Percentiles rank a stretch among this genome's conserved stretches.
phyloP scores from a whole-genome alignment of 306 rosid genomes.

The peach (Prunus persica) region DNA sequence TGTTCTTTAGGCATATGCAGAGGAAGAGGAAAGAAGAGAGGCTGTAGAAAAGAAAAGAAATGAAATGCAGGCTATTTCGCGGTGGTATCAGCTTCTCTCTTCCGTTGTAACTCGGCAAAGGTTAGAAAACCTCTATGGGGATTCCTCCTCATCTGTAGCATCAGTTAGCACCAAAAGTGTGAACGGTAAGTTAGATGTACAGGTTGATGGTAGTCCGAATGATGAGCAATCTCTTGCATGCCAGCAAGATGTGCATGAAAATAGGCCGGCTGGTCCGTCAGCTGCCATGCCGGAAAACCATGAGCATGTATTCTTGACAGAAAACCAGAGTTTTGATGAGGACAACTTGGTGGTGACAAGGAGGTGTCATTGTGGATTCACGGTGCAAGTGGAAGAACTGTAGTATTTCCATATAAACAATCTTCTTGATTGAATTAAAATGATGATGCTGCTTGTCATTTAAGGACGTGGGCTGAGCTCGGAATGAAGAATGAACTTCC shows the following conservation, averaged over 20 bases:
- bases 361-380: constrained; percentile 78
- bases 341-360: constrained; percentile 54
- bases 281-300: constrained; percentile 39
- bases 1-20: constrained; percentile 61
- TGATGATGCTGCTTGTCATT: constrained; percentile 15
- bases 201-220: constrained; percentile 25
- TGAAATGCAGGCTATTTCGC: constrained; percentile 63
- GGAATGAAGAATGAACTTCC: background rate
- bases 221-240: constrained; percentile 26
- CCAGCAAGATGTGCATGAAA: constrained; percentile 18
- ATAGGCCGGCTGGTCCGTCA: constrained; percentile 23
- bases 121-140: constrained; percentile 60
- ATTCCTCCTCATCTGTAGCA: constrained; percentile 31
- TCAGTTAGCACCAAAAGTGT: constrained; percentile 18
- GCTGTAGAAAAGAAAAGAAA: constrained; percentile 70
- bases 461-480: background rate
- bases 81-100: constrained; percentile 95
- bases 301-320: constrained; percentile 73
- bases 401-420: constrained; percentile 22
- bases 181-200: constrained; percentile 28
- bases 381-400: constrained; percentile 79
- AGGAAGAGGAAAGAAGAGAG: constrained; percentile 65
- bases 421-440: background rate
- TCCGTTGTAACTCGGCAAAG: constrained; percentile 83
- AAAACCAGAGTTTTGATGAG: constrained; percentile 57